A percentile compares a stretch with the other conserved stretches of the same genome.
These are phyloP conservation scores for Craterostigma plantagineum DNA, from an alignment of 257 asterid species.

Conservation along the genomic window DNA sequence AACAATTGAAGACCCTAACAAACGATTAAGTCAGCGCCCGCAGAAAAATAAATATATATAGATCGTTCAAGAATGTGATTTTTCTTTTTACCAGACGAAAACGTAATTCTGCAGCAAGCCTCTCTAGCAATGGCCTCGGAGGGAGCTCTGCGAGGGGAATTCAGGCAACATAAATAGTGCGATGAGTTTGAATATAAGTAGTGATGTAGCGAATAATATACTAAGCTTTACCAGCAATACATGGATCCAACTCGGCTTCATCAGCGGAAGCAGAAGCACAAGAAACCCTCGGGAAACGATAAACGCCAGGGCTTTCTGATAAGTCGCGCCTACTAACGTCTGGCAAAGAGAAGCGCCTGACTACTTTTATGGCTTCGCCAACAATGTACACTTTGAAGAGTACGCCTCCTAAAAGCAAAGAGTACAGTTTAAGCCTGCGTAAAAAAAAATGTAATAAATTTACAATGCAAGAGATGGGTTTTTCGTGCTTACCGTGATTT, in stretches of 20 bases:
- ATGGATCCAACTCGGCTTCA: constrained; percentile 83
- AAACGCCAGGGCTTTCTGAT: constrained; percentile 48
- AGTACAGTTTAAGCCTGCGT: no score
- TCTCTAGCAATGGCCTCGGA: constrained; percentile 83
- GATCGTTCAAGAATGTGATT: neutral
- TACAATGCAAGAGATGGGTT: no score
- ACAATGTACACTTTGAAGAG: constrained; percentile 88
- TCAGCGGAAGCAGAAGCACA: constrained; percentile 98
- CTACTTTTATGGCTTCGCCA: constrained; percentile 84
- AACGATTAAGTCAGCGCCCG: neutral
- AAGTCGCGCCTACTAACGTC: constrained; percentile 63
- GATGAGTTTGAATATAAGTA: neutral
- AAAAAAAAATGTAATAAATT: no score
- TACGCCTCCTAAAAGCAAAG: constrained; percentile 52
- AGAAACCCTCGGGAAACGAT: constrained; percentile 93
- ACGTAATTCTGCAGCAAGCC: constrained; percentile 67
- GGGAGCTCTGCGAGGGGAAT: constrained; percentile 58
- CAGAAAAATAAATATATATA: no score
- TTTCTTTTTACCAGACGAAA: constrained; percentile 60
- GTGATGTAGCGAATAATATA: neutral
- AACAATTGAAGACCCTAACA: constrained; percentile 77
- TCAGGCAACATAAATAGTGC: neutral
- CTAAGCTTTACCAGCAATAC: constrained; percentile 56
- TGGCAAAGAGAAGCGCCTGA: constrained; percentile 84
- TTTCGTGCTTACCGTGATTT: constrained; percentile 56